Evolutionary conservation across 306 rosid species (phyloP).

Genomic region (Adenanthera pavonina): DNA sequence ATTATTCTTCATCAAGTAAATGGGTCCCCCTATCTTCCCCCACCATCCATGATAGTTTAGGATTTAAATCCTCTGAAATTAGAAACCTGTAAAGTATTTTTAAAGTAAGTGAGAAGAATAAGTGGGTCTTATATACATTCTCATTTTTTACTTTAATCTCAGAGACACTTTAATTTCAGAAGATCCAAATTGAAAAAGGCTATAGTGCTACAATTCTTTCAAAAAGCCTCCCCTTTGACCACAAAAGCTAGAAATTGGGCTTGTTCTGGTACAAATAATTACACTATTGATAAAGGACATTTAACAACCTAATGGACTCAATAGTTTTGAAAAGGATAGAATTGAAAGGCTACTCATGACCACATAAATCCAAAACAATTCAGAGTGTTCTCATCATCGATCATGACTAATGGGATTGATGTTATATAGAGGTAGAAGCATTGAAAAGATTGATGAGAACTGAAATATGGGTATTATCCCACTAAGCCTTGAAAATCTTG

Average conservation of each 20-base stretch:
- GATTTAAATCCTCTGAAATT: not conserved
- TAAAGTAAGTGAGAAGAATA: not conserved
- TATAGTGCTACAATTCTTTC: conserved; percentile 34
- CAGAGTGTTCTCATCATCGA: conserved; percentile 42
- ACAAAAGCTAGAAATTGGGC: conserved; percentile 24
- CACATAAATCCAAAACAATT: conserved; percentile 50
- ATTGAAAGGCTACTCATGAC: conserved; percentile 37
- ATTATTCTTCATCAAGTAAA: conserved; percentile 44
- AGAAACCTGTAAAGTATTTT: not conserved
- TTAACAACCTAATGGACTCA: conserved; percentile 22
- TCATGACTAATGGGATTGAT: conserved; percentile 44
- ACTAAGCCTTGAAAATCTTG: conserved; percentile 30
- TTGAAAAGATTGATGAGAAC: conserved; percentile 54
- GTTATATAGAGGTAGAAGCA: conserved; percentile 41
- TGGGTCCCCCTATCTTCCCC: conserved; percentile 51
- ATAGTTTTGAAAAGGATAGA: conserved; percentile 29
- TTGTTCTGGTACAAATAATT: conserved; percentile 23
- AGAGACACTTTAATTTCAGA: not conserved
- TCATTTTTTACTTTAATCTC: not conserved
- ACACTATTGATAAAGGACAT: conserved; percentile 37
- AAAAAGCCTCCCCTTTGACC: conserved; percentile 46
- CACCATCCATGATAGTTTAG: conserved; percentile 9
- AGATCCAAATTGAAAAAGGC: not conserved
- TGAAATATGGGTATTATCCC: conserved; percentile 40
- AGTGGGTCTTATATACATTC: not conserved